Evolutionary conservation across 345 rosid species (phyloP).

Genomic region (Lepidium africanum): DNA sequence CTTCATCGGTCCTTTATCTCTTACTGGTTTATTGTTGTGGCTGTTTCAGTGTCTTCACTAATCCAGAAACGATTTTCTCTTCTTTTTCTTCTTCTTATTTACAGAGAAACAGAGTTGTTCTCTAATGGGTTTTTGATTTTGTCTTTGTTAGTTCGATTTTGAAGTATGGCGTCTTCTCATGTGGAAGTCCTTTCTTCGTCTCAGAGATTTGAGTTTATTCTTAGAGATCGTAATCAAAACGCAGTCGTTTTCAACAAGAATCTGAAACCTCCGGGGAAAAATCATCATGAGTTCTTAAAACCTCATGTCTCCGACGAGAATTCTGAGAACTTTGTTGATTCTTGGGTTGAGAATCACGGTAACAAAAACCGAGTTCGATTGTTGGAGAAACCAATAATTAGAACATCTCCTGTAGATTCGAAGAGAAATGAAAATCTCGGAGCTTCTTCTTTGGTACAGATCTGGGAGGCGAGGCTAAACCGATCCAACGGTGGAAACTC

Average conservation of each 20-base stretch:
- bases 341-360: conserved; percentile 10
- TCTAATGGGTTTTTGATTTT: neutral
- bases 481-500: conserved; percentile 30
- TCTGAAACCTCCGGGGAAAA: conserved; percentile 42
- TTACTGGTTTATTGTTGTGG: conserved; percentile 1
- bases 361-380: neutral
- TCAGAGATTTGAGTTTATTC: conserved; percentile 45
- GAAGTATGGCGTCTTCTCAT: conserved; percentile 56
- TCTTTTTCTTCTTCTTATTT: neutral
- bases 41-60: conserved; percentile 15
- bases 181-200: conserved; percentile 52
- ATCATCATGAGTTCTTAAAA: neutral
- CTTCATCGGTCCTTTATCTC: conserved; percentile 16
- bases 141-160: neutral
- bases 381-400: neutral
- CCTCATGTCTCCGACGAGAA: conserved; percentile 28
- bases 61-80: conserved; percentile 4
- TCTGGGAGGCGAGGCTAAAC: conserved; percentile 78
- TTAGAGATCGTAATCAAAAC: conserved; percentile 50
- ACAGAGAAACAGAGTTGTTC: neutral
- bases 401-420: neutral
- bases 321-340: conserved; percentile 4
- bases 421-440: conserved; percentile 24
- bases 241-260: conserved; percentile 34
- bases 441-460: conserved; percentile 87